phyloP scores from a whole-genome alignment of 2,329 filamentous ascomycete genomes.

The Xylariaceae sp. region DNA sequence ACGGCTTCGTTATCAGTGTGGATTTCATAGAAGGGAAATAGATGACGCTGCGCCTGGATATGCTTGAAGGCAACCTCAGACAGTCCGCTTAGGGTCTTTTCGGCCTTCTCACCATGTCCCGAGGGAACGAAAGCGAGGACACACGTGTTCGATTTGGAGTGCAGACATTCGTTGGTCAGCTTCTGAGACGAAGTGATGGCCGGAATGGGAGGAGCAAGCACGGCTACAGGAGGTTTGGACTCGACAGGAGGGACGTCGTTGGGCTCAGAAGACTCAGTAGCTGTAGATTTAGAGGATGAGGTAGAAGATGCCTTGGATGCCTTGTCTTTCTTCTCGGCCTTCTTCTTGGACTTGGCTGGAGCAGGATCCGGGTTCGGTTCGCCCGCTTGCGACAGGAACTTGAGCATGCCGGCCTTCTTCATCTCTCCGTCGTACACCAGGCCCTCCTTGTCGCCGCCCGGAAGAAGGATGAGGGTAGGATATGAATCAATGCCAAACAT shows the following conservation, averaged over 20 bases:
- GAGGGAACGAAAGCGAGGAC: slow-evolving; percentile 69
- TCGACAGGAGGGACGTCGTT: slow-evolving; percentile 31
- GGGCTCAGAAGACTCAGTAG: slow-evolving; percentile 39
- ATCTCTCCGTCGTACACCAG: slow-evolving; percentile 77
- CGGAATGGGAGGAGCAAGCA: slow-evolving; percentile 59
- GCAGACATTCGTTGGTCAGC: slow-evolving; percentile 68
- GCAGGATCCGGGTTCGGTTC: slow-evolving; percentile 69
- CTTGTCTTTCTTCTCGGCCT: slow-evolving; percentile 34
- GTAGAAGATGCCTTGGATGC: slow-evolving; percentile 41
- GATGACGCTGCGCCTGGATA: slow-evolving; percentile 55
- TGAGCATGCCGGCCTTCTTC: slow-evolving; percentile 76
- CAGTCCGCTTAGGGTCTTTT: slow-evolving; percentile 58
- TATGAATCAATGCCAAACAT: slow-evolving; percentile 74
- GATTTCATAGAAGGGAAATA: slow-evolving; percentile 82
- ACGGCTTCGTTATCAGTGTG: slow-evolving; percentile 57
- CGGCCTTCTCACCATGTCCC: slow-evolving; percentile 44
- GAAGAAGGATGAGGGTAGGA: slow-evolving; percentile 76
- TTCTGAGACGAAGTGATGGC: slow-evolving; percentile 60
- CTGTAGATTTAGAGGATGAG: slow-evolving; percentile 37
- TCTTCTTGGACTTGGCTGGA: slow-evolving; percentile 25
- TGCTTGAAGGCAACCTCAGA: slow-evolving; percentile 76
- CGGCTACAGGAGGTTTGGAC: slow-evolving; percentile 45
- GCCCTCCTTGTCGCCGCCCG: slow-evolving; percentile 62
- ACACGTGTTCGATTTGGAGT: slow-evolving; percentile 73
- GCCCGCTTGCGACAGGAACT: slow-evolving; percentile 77